phyloP scores from a whole-genome alignment of 352 stramenopile species.

The Phytopythium ostracodes region DNA sequence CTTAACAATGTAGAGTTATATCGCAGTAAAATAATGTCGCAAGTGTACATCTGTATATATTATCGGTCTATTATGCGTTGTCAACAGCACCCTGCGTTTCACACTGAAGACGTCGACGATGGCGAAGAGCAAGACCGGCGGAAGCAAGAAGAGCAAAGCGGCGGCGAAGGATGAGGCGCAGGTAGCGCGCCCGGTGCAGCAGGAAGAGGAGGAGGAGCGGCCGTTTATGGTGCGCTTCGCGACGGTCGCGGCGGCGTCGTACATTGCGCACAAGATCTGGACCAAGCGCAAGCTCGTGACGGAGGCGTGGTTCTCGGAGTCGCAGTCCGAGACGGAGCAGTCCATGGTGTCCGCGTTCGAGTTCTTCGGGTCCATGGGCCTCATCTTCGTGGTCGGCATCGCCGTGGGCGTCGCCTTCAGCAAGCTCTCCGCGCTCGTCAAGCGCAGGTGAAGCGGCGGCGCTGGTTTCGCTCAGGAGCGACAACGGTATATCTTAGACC shows the following conservation, averaged over 20 bases:
- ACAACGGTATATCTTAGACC: no score
- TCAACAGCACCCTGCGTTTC: background rate
- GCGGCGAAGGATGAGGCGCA: background rate
- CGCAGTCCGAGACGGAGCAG: constrained; percentile 46
- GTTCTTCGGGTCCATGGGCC: constrained; percentile 73
- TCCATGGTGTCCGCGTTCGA: constrained; percentile 73
- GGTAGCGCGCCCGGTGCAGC: background rate
- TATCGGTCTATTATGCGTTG: background rate
- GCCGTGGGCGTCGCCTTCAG: constrained; percentile 50
- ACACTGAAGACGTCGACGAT: background rate
- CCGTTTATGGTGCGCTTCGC: constrained; percentile 52
- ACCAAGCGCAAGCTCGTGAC: constrained; percentile 63
- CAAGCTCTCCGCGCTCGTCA: constrained; percentile 32
- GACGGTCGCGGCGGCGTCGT: constrained; percentile 64
- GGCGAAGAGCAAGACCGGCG: constrained; percentile 8
- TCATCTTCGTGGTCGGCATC: constrained; percentile 69
- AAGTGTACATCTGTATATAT: no score
- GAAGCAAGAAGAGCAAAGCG: constrained; percentile 3
- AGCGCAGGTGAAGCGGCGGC: constrained; percentile 9
- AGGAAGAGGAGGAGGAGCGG: constrained; percentile 17
- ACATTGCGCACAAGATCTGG: constrained; percentile 79
- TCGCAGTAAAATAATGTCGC: no score
- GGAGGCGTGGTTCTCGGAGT: constrained; percentile 56
- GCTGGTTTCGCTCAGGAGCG: background rate
- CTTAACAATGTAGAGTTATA: no score